Evolutionary conservation across 805 yeast genomes (phyloP).

Genomic region (Candida maesae): DNA sequence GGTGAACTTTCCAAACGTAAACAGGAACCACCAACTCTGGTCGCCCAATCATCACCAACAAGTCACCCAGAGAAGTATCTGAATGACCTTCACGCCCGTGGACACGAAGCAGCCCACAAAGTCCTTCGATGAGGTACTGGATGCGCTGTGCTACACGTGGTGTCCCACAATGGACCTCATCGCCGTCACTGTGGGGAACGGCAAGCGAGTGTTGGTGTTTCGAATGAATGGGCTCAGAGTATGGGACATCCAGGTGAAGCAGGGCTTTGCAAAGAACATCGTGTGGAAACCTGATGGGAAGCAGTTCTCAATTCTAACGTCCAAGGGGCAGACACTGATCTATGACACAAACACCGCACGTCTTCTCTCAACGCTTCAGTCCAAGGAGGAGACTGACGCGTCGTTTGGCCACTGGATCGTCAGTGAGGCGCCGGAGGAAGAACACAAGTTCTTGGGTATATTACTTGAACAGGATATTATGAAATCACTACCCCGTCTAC

Average conservation of each 20-base stretch:
- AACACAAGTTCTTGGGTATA: constrained; percentile 22
- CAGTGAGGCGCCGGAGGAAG: background rate
- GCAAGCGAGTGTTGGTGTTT: constrained; percentile 46
- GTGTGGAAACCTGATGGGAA: constrained; percentile 39
- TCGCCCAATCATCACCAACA: background rate
- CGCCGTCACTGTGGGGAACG: constrained; percentile 43
- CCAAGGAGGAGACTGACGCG: background rate
- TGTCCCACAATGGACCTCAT: constrained; percentile 54
- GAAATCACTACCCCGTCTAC: constrained; percentile 35
- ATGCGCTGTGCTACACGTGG: constrained; percentile 28
- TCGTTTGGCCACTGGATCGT: constrained; percentile 19
- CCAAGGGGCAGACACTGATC: constrained; percentile 39
- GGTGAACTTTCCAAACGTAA: background rate
- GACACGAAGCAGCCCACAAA: constrained; percentile 1
- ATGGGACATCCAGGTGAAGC: constrained; percentile 41
- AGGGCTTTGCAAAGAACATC: constrained; percentile 10
- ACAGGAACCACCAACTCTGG: background rate
- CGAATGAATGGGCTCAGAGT: constrained; percentile 52
- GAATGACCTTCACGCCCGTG: background rate
- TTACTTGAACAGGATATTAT: constrained; percentile 29
- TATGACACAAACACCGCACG: constrained; percentile 46
- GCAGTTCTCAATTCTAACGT: constrained; percentile 42
- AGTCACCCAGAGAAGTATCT: too few relatives aligned
- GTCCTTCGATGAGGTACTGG: constrained; percentile 10
- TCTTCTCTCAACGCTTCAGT: constrained; percentile 25